phyloP scores from a whole-genome alignment of 2,329 filamentous ascomycete genomes.

The Cladophialophora exuberans region DNA sequence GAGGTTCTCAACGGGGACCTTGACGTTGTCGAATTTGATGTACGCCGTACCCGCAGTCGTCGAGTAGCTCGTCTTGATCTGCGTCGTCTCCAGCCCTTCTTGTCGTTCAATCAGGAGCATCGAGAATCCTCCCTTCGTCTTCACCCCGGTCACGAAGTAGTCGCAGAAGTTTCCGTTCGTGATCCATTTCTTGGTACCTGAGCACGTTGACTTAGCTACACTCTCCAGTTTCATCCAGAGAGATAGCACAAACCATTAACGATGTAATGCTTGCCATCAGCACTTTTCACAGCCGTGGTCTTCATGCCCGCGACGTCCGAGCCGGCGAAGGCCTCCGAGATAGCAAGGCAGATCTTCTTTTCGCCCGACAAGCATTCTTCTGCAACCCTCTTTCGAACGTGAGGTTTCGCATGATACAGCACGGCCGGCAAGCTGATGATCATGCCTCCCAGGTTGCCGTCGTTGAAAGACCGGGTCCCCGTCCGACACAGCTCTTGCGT shows the following conservation, averaged over 20 bases:
- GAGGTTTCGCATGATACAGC: slow-evolving; percentile 64
- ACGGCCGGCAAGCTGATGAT: slow-evolving; percentile 64
- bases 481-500: slow-evolving; percentile 70
- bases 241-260: slow-evolving; percentile 78
- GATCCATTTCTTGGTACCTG: slow-evolving; percentile 98
- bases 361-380: slow-evolving; percentile 68
- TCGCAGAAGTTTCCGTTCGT: slow-evolving; percentile 98
- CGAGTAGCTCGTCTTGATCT: slow-evolving; percentile 64
- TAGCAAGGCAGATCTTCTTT: slow-evolving; percentile 72
- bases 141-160: slow-evolving; percentile 89
- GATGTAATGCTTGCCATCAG: slow-evolving; percentile 49
- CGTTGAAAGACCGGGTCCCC: slow-evolving; percentile 43
- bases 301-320: slow-evolving; percentile 67
- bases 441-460: slow-evolving; percentile 58
- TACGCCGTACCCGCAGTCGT: slow-evolving; percentile 67
- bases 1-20: slow-evolving; percentile 70
- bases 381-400: slow-evolving; percentile 66
- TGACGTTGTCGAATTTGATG: slow-evolving; percentile 74
- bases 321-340: slow-evolving; percentile 69
- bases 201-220: slow-evolving; percentile 49
- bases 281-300: slow-evolving; percentile 63
- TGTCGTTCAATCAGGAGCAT: slow-evolving; percentile 68
- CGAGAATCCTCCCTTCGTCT: slow-evolving; percentile 71
- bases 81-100: slow-evolving; percentile 67
- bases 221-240: slow-evolving; percentile 33